These are phyloP conservation scores for Austroboletus rostrupii DNA, from an alignment of 1,284 basidiomycete species.

Conservation along the genomic window DNA sequence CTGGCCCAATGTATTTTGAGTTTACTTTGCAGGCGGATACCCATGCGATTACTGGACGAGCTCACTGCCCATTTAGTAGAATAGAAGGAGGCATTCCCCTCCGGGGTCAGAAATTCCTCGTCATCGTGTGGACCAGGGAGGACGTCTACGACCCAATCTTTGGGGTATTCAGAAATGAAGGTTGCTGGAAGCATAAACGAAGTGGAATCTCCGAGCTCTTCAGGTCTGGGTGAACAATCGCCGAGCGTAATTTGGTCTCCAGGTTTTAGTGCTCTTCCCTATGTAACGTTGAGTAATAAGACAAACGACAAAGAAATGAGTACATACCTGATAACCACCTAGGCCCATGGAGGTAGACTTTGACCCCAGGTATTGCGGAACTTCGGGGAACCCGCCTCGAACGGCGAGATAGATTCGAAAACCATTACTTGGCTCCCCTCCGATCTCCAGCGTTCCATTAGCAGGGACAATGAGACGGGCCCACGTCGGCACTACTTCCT, in stretches of 20 bases:
- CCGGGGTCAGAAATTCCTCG: slow-evolving; percentile 47
- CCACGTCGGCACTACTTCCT: slow-evolving; percentile 44
- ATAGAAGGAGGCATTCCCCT: slow-evolving; percentile 49
- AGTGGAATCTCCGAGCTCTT: slow-evolving; percentile 6
- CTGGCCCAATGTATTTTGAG: slow-evolving; percentile 56
- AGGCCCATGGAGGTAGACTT: slow-evolving; percentile 60
- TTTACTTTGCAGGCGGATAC: slow-evolving; percentile 44
- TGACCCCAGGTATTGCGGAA: slow-evolving; percentile 57
- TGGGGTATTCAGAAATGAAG: slow-evolving; percentile 44
- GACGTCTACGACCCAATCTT: slow-evolving; percentile 51
- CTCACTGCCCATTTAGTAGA: slow-evolving; percentile 49
- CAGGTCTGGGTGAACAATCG: slow-evolving; percentile 26
- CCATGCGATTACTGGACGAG: slow-evolving; percentile 58
- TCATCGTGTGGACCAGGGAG: slow-evolving; percentile 66
- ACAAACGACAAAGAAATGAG: background rate
- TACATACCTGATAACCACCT: slow-evolving; percentile 54
- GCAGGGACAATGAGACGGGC: slow-evolving; percentile 43
- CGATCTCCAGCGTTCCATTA: slow-evolving; percentile 42
- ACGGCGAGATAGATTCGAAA: slow-evolving; percentile 58
- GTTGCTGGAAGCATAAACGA: slow-evolving; percentile 13
- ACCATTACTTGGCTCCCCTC: slow-evolving; percentile 30
- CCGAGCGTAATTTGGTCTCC: slow-evolving; percentile 44
- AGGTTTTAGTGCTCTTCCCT: slow-evolving; percentile 51
- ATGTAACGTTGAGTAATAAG: background rate
- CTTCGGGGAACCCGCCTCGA: slow-evolving; percentile 57